Evolutionary conservation across 441 rosid species (phyloP).

Genomic region (Viola pubescens): DNA sequence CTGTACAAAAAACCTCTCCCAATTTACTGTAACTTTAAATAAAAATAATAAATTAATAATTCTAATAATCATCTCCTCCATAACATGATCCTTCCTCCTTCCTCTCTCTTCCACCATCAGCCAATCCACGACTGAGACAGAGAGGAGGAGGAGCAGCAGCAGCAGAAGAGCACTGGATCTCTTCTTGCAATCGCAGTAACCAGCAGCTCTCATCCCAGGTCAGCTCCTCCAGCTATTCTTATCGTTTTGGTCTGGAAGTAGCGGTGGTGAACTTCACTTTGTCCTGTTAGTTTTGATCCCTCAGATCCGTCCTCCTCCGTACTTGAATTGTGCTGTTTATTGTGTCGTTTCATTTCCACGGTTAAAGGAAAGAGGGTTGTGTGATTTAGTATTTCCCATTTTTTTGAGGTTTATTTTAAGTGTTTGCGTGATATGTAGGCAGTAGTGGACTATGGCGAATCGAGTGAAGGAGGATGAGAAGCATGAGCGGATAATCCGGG

Average conservation of each 20-base stretch:
- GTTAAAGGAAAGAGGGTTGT: neutral
- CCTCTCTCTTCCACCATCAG: neutral
- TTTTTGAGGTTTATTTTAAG: slow-evolving; percentile 1
- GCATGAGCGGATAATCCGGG: slow-evolving; percentile 72
- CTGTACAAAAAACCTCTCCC: neutral
- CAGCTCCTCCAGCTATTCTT: slow-evolving; percentile 1
- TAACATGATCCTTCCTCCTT: neutral
- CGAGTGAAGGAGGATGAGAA: slow-evolving; percentile 86
- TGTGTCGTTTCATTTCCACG: slow-evolving; percentile 1
- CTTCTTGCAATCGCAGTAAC: neutral
- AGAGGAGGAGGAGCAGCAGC: no score
- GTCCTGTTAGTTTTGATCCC: slow-evolving; percentile 17
- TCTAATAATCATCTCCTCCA: no score
- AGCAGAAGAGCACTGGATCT: neutral
- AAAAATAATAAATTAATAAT: no score
- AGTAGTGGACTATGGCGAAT: slow-evolving; percentile 46
- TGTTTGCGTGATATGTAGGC: slow-evolving; percentile 10
- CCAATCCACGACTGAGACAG: no score
- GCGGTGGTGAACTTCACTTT: neutral
- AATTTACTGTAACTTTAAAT: no score
- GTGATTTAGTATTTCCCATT: neutral
- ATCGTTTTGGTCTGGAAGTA: slow-evolving; percentile 4
- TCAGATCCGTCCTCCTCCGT: slow-evolving; percentile 35
- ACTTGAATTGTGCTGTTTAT: slow-evolving; percentile 10
- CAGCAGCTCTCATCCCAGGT: slow-evolving; percentile 17